Base-by-base conservation (phyloP, 2,329 filamentous ascomycete species). In the Microcyclosporella mali region DNA sequence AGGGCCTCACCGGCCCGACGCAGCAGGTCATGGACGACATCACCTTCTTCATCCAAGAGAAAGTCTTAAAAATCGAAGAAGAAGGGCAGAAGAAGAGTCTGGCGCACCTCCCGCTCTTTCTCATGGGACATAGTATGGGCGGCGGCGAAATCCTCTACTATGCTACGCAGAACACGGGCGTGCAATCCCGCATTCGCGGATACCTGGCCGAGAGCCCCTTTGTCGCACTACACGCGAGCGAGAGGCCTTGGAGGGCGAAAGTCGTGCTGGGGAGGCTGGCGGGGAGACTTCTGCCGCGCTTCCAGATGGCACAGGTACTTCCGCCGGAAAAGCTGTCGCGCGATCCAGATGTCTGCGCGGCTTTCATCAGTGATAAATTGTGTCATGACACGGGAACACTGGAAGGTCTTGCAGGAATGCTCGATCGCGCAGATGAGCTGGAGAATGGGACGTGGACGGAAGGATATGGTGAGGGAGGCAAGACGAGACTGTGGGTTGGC, bases 51-150 rank as follows among this genome's bases (percentile, higher is more conserved):
- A 72, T 92, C 52, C 72, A 72, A 4, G 48, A 46, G 17, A 62
- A 66, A 31, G 21, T 25, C 4, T 9, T 25, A 25, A n/a, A n/a
- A n/a, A 25, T 9, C 30, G 40, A 8, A 21, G 28, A 12, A 15
- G 9, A 25, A 25, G 4, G 21, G 21, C 9, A 4, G 4, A 9
- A 25, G 21, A 32, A 32, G 34, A 36, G 21, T 18, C 21, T 47
- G 10, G 8, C 18, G 7, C 33, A 46, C 8, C 48, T 66, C 2
- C 87, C 88, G 0, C 60, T 94, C 12, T 95, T 95, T 66, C 74
- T 95, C 15, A 80, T 92, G 71, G 89, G 89, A 40, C 88, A 95
- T 66, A 88, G 83, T 16, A 95, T 95, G 87, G 89, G 89, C 52
- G 89, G 89, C 46, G 86, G 81, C 17, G 77, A 94, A 65, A 77